Evolutionary conservation across 2,329 filamentous ascomycete species (phyloP).

Genomic region (Penicillium sp.): DNA sequence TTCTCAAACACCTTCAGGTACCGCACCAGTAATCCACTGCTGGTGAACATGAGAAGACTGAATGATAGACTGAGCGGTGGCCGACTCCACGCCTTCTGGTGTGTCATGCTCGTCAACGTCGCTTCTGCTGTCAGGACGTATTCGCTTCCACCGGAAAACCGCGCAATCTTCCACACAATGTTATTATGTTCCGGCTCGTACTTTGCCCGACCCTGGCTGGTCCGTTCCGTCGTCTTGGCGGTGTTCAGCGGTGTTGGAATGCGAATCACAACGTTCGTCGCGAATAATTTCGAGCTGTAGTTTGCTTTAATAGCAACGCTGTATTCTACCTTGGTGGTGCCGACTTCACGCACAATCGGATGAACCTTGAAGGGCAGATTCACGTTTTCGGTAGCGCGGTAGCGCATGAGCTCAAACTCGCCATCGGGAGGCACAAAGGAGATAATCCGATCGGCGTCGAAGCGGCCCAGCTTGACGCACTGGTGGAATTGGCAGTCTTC

Average conservation of each 20-base stretch:
- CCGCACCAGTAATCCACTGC: constrained; percentile 78
- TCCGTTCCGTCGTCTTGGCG: constrained; percentile 82
- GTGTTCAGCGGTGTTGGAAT: constrained; percentile 96
- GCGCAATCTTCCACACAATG: constrained; percentile 96
- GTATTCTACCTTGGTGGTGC: constrained; percentile 96
- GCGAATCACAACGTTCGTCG: constrained; percentile 87
- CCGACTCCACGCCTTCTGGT: constrained; percentile 91
- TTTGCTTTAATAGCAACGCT: constrained; percentile 96
- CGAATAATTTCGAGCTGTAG: constrained; percentile 90
- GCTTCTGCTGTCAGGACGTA: constrained; percentile 92
- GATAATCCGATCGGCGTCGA: constrained; percentile 93
- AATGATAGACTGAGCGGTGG: constrained; percentile 89
- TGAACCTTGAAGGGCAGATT: constrained; percentile 98
- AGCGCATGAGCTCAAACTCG: constrained; percentile 97
- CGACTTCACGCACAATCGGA: constrained; percentile 94
- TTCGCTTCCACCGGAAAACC: constrained; percentile 97
- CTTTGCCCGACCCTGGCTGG: constrained; percentile 92
- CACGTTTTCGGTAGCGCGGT: constrained; percentile 95
- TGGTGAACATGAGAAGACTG: constrained; percentile 95
- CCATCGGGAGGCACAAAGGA: constrained; percentile 94
- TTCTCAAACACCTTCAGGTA: constrained; percentile 99
- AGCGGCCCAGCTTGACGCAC: constrained; percentile 93
- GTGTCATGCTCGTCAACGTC: constrained; percentile 89
- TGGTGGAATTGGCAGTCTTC: constrained; percentile 99
- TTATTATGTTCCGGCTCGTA: constrained; percentile 97